Evolutionary conservation across 108 stramenopile species (phyloP).

Genomic region (Discostella pseudostelligera): DNA sequence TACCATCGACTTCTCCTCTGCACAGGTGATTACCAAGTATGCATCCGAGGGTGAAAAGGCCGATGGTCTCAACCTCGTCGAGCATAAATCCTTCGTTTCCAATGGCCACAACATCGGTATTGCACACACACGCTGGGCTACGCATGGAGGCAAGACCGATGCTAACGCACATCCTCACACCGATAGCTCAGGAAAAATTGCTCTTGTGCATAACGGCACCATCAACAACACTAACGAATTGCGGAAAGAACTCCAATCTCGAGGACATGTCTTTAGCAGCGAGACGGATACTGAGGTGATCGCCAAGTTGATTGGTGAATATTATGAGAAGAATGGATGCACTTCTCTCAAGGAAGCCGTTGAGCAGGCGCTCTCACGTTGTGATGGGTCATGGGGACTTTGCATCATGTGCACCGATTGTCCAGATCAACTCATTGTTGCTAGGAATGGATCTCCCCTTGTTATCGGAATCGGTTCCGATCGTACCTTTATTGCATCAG

Average conservation of each 20-base stretch:
- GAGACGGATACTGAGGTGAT: slow-evolving; percentile 99
- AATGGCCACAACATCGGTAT: slow-evolving; percentile 79
- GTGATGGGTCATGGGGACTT: slow-evolving; percentile 96
- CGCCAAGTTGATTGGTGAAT: slow-evolving; percentile 90
- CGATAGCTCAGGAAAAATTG: slow-evolving; percentile 93
- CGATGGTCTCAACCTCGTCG: slow-evolving; percentile 89
- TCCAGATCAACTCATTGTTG: slow-evolving; percentile 94
- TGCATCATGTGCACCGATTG: slow-evolving; percentile 79
- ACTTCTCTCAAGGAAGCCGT: slow-evolving; percentile 80
- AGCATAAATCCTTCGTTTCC: slow-evolving; percentile 55
- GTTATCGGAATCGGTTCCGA: slow-evolving; percentile 95
- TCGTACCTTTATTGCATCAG: slow-evolving; percentile 93
- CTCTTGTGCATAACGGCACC: slow-evolving; percentile 99
- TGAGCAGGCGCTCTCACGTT: slow-evolving; percentile 76
- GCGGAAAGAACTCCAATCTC: slow-evolving; percentile 74
- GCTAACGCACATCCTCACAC: slow-evolving; percentile 98
- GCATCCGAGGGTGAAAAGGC: slow-evolving; percentile 93
- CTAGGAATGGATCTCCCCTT: slow-evolving; percentile 97
- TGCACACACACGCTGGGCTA: slow-evolving; percentile 99
- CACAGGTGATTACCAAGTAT: slow-evolving; percentile 84
- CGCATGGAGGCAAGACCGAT: slow-evolving; percentile 98
- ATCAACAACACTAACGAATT: slow-evolving; percentile 94
- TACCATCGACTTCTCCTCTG: neutral
- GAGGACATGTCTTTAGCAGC: slow-evolving; percentile 84
- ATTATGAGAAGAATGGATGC: slow-evolving; percentile 51